Conservation (phyloP, 805 yeast species). For the Kazachstania kunashirensis region DNA sequence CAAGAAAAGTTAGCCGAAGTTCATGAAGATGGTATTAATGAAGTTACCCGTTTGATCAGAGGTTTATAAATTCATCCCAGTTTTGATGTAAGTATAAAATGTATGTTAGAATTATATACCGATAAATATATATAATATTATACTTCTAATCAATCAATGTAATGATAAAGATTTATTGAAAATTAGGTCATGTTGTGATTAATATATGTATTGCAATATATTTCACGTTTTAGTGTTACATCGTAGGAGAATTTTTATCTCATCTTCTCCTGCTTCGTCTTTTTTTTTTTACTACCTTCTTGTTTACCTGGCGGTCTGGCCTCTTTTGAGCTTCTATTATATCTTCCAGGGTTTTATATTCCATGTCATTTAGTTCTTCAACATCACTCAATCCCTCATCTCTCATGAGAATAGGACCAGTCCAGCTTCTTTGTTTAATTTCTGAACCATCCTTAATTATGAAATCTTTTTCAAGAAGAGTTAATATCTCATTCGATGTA, state of each 20-base stretch:
- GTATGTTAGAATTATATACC: too few species aligned
- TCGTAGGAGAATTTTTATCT: too few species aligned
- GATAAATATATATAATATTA: too few species aligned
- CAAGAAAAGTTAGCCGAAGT: conserved; percentile 45
- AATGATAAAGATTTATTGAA: too few species aligned
- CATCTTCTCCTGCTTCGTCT: too few species aligned
- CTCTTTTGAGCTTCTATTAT: background rate
- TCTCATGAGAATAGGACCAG: conserved; percentile 23
- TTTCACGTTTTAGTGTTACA: too few species aligned
- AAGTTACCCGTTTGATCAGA: conserved; percentile 52
- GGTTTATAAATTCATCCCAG: conserved; percentile 44
- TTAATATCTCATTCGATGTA: conserved; percentile 4
- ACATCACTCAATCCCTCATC: conserved; percentile 28
- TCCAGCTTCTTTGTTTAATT: conserved; percentile 21
- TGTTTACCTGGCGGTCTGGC: background rate
- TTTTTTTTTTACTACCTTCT: too few species aligned
- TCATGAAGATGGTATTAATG: conserved; percentile 46
- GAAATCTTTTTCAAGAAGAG: conserved; percentile 22
- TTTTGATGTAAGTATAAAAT: too few species aligned
- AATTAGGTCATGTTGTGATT: too few species aligned
- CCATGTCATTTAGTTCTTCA: conserved; percentile 11
- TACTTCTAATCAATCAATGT: too few species aligned
- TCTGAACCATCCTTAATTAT: conserved; percentile 14
- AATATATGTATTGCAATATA: too few species aligned
- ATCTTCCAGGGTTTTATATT: background rate